A percentile compares a stretch with the other conserved stretches of the same genome.
Conservation (phyloP, 148 eudicot genomes). For the Rhododendron williamsianum region DNA sequence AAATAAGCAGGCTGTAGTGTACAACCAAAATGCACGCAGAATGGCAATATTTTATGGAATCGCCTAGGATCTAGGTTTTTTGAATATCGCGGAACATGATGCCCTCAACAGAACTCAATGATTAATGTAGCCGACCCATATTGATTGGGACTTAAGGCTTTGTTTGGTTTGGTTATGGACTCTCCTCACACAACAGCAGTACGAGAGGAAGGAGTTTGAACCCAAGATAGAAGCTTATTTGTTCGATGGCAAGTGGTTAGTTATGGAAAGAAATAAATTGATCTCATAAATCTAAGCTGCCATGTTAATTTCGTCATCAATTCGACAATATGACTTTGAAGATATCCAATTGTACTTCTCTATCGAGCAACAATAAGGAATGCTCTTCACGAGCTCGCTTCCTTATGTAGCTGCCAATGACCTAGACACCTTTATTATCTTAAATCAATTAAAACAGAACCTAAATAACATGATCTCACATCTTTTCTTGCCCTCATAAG, state of each 20-base stretch:
- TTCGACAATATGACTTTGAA: background rate
- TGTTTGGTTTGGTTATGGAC: background rate
- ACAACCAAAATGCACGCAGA: background rate
- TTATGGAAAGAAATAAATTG: background rate
- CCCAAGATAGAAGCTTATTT: background rate
- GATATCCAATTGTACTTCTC: constrained; percentile 2
- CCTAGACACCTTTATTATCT: constrained; percentile 5
- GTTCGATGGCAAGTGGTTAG: background rate
- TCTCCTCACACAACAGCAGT: background rate
- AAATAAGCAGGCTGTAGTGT: background rate
- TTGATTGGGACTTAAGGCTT: background rate
- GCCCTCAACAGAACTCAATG: background rate
- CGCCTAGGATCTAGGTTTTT: background rate
- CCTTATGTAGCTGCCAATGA: background rate
- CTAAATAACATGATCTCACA: background rate
- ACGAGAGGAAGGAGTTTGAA: background rate
- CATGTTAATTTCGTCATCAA: background rate
- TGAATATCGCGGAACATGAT: background rate
- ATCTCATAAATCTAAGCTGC: background rate
- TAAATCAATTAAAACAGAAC: background rate
- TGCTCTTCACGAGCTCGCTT: background rate
- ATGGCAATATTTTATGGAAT: background rate
- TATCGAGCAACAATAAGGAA: background rate
- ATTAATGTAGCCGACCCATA: background rate
- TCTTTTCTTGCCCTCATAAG: background rate